phyloP scores from a whole-genome alignment of 225 moss, liverwort and hornwort genomes.

The Asterella californica region DNA sequence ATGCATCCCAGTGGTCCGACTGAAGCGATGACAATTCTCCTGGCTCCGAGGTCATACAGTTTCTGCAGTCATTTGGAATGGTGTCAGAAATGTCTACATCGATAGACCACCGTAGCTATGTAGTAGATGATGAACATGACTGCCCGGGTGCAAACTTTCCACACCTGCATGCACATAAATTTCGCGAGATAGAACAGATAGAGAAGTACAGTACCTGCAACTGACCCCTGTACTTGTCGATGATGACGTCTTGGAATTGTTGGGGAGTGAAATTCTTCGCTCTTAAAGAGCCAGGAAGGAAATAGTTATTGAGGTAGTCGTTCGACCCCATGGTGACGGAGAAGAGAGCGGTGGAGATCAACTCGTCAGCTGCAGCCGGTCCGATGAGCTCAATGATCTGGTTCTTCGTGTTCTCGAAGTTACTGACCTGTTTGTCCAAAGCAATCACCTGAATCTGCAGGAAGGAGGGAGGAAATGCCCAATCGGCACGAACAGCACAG shows the following conservation, averaged over 20 bases:
- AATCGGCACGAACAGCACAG: background rate
- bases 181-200: background rate
- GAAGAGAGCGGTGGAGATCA: conserved; percentile 41
- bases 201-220: conserved; percentile 29
- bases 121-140: too few species aligned
- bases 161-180: background rate
- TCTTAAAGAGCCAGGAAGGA: conserved; percentile 41
- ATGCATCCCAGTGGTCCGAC: conserved; percentile 67
- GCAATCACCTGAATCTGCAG: conserved; percentile 50
- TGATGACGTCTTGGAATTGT: conserved; percentile 40
- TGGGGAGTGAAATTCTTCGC: conserved; percentile 31
- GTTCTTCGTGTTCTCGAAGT: conserved; percentile 41
- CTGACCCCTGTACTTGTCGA: conserved; percentile 47
- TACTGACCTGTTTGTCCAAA: conserved; percentile 46
- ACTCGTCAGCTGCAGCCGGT: conserved; percentile 24
- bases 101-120: background rate
- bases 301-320: conserved; percentile 72
- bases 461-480: background rate
- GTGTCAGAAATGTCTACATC: background rate
- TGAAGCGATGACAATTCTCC: conserved; percentile 48
- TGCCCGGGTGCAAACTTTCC: background rate
- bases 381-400: conserved; percentile 46
- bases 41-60: conserved; percentile 49
- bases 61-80: conserved; percentile 23
- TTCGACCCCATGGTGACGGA: conserved; percentile 63